Conservation (phyloP, 2,329 filamentous ascomycete genomes). For the Teratosphaeria pseudoeucalypti region DNA sequence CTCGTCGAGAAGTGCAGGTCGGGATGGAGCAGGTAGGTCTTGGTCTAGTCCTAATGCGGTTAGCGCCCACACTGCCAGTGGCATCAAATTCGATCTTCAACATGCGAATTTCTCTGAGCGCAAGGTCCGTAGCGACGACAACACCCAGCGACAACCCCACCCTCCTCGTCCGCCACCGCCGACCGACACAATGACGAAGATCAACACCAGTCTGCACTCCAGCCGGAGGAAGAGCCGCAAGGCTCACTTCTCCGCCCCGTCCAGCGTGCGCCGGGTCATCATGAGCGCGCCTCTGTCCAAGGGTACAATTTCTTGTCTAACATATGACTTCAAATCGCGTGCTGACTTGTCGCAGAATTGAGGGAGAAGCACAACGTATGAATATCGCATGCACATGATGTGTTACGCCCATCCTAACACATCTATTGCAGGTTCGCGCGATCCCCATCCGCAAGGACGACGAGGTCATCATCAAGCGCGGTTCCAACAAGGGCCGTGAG, state of each 20-base stretch:
- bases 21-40: background rate
- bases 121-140: slow-evolving; percentile 10
- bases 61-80: background rate
- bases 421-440: slow-evolving; percentile 61
- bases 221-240: slow-evolving; percentile 98
- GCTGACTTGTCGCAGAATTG: slow-evolving; percentile 47
- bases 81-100: background rate
- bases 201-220: slow-evolving; percentile 58
- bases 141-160: slow-evolving; percentile 8
- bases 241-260: slow-evolving; percentile 93
- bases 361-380: slow-evolving; percentile 95
- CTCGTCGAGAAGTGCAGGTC: background rate
- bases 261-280: slow-evolving; percentile 86
- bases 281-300: slow-evolving; percentile 95
- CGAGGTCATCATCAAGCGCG: slow-evolving; percentile 74
- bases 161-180: background rate
- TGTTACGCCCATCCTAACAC: slow-evolving; percentile 7
- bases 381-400: slow-evolving; percentile 9
- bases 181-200: slow-evolving; percentile 57
- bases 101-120: background rate
- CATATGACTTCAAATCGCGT: slow-evolving; percentile 5
- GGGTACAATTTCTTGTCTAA: slow-evolving; percentile 32
- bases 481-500: slow-evolving; percentile 93
- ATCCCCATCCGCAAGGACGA: slow-evolving; percentile 95
- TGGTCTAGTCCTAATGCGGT: background rate